Evolutionary conservation across 768 basidiomycete genomes (phyloP).

Genomic region (Gyrodon lividus): DNA sequence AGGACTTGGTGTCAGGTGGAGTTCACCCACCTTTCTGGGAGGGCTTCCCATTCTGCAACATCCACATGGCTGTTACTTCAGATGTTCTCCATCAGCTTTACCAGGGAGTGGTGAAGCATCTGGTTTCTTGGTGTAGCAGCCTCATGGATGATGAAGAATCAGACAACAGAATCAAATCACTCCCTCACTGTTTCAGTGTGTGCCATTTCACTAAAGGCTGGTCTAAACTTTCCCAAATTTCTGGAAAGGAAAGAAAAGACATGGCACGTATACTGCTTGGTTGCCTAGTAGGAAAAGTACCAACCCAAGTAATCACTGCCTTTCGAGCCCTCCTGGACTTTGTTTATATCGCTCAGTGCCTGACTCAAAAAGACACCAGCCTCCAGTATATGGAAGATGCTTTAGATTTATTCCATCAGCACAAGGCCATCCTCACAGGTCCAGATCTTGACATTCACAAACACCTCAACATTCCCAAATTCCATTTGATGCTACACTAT

Average conservation of each 20-base stretch:
- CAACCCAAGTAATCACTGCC: conserved; percentile 29
- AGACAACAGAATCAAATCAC: conserved; percentile 2
- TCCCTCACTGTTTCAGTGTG: conserved; percentile 5
- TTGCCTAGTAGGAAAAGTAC: conserved; percentile 26
- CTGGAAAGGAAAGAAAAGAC: not conserved
- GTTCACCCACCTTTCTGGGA: conserved; percentile 20
- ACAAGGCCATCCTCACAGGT: conserved; percentile 14
- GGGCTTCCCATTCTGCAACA: conserved; percentile 20
- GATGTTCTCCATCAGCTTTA: conserved; percentile 29
- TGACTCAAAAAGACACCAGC: conserved; percentile 29
- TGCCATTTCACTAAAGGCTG: not conserved
- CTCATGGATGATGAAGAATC: conserved; percentile 4
- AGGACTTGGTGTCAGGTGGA: not conserved
- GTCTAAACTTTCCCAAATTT: not conserved
- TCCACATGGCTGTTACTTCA: conserved; percentile 21
- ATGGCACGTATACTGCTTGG: conserved; percentile 18
- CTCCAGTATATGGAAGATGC: conserved; percentile 18
- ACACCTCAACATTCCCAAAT: conserved; percentile 12
- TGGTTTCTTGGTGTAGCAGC: conserved; percentile 19
- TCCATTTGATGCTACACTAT: conserved; percentile 11
- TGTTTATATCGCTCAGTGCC: conserved; percentile 37
- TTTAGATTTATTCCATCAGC: conserved; percentile 9
- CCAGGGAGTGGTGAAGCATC: conserved; percentile 29
- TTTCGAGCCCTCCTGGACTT: conserved; percentile 36
- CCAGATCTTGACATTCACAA: not conserved